phyloP scores from a whole-genome alignment of 129 eudicot species.

The Flaveria trinervia region DNA sequence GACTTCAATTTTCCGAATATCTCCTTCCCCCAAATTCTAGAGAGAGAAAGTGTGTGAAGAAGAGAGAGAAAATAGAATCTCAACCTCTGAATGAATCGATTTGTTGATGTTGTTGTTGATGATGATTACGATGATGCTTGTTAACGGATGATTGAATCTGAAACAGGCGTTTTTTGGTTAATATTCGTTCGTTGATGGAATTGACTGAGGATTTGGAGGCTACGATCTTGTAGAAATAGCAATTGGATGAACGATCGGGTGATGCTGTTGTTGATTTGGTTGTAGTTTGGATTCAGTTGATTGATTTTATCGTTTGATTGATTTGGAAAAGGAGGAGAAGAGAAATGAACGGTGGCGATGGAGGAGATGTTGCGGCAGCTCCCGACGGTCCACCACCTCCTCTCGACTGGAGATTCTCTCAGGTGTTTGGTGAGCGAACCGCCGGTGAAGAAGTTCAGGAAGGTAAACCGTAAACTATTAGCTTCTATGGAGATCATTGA shows the following conservation, averaged over 20 bases:
- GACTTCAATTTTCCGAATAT: conserved; percentile 34
- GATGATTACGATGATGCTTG: conserved; percentile 18
- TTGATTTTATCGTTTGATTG: conserved; percentile 11
- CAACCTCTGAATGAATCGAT: conserved; percentile 23
- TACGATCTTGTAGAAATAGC: conserved; percentile 24
- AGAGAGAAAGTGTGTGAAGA: conserved; percentile 29
- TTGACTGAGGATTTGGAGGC: conserved; percentile 33
- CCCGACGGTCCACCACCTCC: conserved; percentile 65
- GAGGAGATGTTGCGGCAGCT: conserved; percentile 57
- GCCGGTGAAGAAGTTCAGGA: conserved; percentile 84
- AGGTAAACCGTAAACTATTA: conserved; percentile 28
- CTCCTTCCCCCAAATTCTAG: conserved; percentile 34
- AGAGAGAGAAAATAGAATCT: conserved; percentile 28
- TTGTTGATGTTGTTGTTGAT: conserved; percentile 11
- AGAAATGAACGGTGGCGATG: conserved; percentile 66
- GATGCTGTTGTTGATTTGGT: conserved; percentile 29
- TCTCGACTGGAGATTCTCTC: conserved; percentile 85
- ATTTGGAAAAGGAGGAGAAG: conserved; percentile 13
- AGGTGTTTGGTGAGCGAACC: conserved; percentile 76
- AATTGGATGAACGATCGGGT: conserved; percentile 36
- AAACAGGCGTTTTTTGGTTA: conserved; percentile 22
- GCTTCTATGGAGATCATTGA: conserved; percentile 8
- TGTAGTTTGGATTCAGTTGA: conserved; percentile 30
- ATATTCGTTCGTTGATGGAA: conserved; percentile 26
- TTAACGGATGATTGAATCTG: conserved; percentile 43